A percentile compares a stretch with the other conserved stretches of the same genome.
phyloP scores from a whole-genome alignment of 2,329 filamentous ascomycete genomes.

The Chalara sp. region DNA sequence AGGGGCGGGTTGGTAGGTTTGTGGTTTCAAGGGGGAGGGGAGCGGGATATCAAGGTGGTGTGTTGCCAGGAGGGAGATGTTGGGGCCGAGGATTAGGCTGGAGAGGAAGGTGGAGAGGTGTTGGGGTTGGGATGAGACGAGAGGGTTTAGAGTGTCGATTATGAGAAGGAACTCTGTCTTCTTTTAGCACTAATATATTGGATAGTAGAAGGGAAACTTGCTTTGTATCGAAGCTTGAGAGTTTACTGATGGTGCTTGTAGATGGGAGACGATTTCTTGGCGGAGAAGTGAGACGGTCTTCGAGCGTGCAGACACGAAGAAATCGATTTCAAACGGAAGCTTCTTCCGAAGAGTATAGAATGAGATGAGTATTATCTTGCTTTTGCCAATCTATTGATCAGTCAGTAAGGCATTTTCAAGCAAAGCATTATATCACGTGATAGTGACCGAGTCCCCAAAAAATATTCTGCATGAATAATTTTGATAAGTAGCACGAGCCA shows the following conservation, averaged over 20 bases:
- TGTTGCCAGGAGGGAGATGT: conserved; percentile 65
- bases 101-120: conserved; percentile 64
- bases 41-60: conserved; percentile 81
- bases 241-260: conserved; percentile 15
- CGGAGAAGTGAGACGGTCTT: conserved; percentile 50
- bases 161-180: conserved; percentile 63
- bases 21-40: conserved; percentile 39
- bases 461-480: not conserved
- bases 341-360: conserved; percentile 63
- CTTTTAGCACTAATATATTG: not conserved
- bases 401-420: not conserved
- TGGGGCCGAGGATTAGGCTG: conserved; percentile 56
- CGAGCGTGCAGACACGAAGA: conserved; percentile 59
- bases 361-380: conserved; percentile 68
- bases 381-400: conserved; percentile 34
- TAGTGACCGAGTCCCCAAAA: not conserved
- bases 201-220: conserved; percentile 25
- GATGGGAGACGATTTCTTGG: conserved; percentile 50
- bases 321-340: conserved; percentile 52
- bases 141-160: conserved; percentile 70
- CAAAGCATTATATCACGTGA: conserved; percentile 1
- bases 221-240: conserved; percentile 23
- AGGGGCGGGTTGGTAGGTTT: conserved; percentile 55
- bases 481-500: too few species aligned
- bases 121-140: conserved; percentile 47